phyloP scores from a whole-genome alignment of 2,329 filamentous ascomycete species.

The Knoxdaviesia capensis region DNA sequence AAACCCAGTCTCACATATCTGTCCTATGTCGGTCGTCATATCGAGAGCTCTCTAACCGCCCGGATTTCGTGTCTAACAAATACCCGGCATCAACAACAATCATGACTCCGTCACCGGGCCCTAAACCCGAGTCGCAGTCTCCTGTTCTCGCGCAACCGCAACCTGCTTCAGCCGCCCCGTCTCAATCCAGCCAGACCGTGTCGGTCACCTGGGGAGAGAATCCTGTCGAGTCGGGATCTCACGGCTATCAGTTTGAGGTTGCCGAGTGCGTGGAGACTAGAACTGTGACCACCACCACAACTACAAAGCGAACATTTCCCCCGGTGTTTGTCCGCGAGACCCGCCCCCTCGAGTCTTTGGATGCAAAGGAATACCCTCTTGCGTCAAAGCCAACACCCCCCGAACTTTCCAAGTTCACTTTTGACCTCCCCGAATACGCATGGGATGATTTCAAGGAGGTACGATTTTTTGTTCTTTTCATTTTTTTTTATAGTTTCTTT shows the following conservation, averaged over 20 bases:
- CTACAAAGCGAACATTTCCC: constrained; percentile 66
- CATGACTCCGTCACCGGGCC: too few species aligned
- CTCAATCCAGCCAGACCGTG: too few species aligned
- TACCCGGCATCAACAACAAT: too few species aligned
- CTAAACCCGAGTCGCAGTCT: too few species aligned
- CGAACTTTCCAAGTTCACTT: constrained; percentile 56
- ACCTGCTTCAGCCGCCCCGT: too few species aligned
- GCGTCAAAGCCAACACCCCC: constrained; percentile 66
- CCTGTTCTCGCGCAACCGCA: too few species aligned
- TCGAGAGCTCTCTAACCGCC: too few species aligned
- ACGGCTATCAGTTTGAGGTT: constrained; percentile 32
- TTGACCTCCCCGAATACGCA: constrained; percentile 44
- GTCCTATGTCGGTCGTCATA: too few species aligned
- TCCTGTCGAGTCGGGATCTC: constrained; percentile 2
- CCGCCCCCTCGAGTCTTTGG: constrained; percentile 48
- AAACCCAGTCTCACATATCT: too few species aligned
- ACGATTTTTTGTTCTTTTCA: background rate
- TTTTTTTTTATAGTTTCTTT: background rate
- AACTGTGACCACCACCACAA: constrained; percentile 78
- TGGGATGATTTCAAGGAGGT: constrained; percentile 12
- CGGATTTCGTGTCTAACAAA: too few species aligned
- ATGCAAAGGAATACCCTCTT: constrained; percentile 78
- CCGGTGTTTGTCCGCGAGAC: constrained; percentile 64
- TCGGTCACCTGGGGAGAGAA: too few species aligned
- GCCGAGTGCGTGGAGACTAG: constrained; percentile 48